phyloP scores from a whole-genome alignment of 2,329 filamentous ascomycete species.

The Penicillium hesseltinei region DNA sequence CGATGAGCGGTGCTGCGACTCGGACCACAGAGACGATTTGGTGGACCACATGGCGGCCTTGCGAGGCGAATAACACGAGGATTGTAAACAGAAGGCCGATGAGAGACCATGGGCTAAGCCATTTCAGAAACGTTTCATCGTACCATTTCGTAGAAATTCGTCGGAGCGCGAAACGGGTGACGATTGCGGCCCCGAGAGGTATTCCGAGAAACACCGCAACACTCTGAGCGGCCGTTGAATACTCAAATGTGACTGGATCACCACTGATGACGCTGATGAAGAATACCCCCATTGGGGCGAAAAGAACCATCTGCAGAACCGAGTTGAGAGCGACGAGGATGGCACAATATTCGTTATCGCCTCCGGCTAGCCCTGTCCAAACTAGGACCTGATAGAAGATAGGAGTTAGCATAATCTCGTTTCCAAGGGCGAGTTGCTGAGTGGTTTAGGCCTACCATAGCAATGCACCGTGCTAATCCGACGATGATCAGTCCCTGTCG shows the following conservation, averaged over 20 bases:
- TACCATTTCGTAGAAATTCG: constrained; percentile 60
- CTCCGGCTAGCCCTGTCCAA: constrained; percentile 75
- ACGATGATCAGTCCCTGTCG: constrained; percentile 73
- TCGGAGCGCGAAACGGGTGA: constrained; percentile 67
- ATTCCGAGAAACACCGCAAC: constrained; percentile 85
- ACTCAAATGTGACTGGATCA: constrained; percentile 51
- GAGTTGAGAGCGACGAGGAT: constrained; percentile 75
- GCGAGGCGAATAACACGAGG: constrained; percentile 77
- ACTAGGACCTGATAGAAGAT: constrained; percentile 55
- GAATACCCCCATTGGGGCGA: constrained; percentile 65
- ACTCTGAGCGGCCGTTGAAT: constrained; percentile 70
- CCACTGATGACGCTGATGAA: constrained; percentile 69
- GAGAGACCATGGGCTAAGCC: constrained; percentile 70
- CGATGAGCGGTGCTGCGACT: constrained; percentile 74
- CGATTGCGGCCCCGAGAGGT: constrained; percentile 73
- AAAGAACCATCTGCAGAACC: constrained; percentile 70
- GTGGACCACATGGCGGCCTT: constrained; percentile 72
- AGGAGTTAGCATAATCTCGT: constrained; percentile 1
- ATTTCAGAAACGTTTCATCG: constrained; percentile 66
- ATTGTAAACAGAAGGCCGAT: constrained; percentile 86
- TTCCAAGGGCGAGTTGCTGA: neutral
- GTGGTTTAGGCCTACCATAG: constrained; percentile 62
- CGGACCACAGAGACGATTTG: constrained; percentile 81
- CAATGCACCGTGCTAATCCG: constrained; percentile 80
- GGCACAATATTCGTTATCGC: constrained; percentile 79